Evolutionary conservation across 164 flowering plant genomes (phyloP).

Genomic region (Annona squamosa): DNA sequence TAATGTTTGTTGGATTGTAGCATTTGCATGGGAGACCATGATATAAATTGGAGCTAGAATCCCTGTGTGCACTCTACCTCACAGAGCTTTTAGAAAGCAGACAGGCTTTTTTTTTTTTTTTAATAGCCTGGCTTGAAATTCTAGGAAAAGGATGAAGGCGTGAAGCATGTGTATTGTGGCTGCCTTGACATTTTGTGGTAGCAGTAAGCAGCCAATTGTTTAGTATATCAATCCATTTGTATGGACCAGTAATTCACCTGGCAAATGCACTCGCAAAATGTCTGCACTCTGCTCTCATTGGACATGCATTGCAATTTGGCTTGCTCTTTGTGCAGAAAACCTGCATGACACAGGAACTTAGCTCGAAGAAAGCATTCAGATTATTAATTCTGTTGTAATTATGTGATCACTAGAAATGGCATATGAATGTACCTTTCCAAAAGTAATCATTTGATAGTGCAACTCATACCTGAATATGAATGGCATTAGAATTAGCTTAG

Average conservation of each 20-base stretch:
- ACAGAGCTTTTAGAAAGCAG: too few relatives aligned
- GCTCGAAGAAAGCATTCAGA: not conserved
- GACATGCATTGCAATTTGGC: slow-evolving; percentile 88
- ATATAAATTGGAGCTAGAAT: too few relatives aligned
- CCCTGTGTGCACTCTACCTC: too few relatives aligned
- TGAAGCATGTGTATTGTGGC: too few relatives aligned
- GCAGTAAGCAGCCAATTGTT: too few relatives aligned
- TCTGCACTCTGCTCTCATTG: slow-evolving; percentile 75
- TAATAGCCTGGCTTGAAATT: too few relatives aligned
- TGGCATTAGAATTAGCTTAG: not conserved
- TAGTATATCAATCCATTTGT: not conserved
- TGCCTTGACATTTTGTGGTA: too few relatives aligned
- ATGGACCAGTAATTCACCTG: slow-evolving; percentile 37
- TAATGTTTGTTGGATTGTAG: too few relatives aligned
- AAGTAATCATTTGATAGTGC: slow-evolving; percentile 90
- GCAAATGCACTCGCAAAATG: slow-evolving; percentile 81
- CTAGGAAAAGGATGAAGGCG: too few relatives aligned
- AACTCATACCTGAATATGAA: slow-evolving; percentile 60
- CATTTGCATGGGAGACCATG: too few relatives aligned
- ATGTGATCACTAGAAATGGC: not conserved
- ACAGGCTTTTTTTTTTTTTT: too few relatives aligned
- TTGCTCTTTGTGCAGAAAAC: slow-evolving; percentile 83
- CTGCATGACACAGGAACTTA: slow-evolving; percentile 27
- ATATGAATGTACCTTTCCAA: slow-evolving; percentile 64
- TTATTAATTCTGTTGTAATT: not conserved